These are phyloP conservation scores for Oryza punctata DNA, from an alignment of 176 grass and related monocot genomes.

Conservation along the genomic window DNA sequence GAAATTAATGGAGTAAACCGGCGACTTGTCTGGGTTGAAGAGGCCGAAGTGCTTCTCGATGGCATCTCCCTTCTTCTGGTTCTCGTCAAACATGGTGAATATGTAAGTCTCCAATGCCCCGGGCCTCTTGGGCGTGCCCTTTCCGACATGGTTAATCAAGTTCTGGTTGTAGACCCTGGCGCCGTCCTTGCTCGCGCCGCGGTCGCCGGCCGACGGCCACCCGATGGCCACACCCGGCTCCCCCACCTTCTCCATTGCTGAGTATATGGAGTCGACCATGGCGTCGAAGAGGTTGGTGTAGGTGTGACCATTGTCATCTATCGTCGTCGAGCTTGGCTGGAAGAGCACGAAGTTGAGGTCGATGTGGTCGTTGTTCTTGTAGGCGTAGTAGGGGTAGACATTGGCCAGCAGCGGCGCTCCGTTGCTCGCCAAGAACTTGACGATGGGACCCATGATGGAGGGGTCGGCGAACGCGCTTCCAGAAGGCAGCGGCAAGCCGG, in stretches of 20 bases:
- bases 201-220: conserved; percentile 66
- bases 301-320: conserved; percentile 31
- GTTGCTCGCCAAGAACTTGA: not conserved
- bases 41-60: conserved; percentile 58
- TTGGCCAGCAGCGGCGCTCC: conserved; percentile 65
- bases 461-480: too few species aligned
- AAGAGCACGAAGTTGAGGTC: conserved; percentile 44
- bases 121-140: conserved; percentile 52
- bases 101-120: conserved; percentile 45
- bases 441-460: too few species aligned
- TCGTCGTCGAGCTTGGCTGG: conserved; percentile 37
- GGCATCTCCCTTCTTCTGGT: conserved; percentile 38
- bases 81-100: conserved; percentile 76
- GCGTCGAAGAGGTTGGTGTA: conserved; percentile 74
- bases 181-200: conserved; percentile 31
- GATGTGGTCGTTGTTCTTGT: conserved; percentile 30
- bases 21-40: conserved; percentile 42
- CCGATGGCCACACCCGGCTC: conserved; percentile 34
- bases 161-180: conserved; percentile 69
- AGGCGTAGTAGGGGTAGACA: conserved; percentile 71
- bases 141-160: conserved; percentile 42
- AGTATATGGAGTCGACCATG: conserved; percentile 44
- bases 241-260: conserved; percentile 57
- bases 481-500: too few species aligned
- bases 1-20: conserved; percentile 43